Evolutionary conservation across 805 yeast genomes (phyloP).

Genomic region (Candida palmyrensis): DNA sequence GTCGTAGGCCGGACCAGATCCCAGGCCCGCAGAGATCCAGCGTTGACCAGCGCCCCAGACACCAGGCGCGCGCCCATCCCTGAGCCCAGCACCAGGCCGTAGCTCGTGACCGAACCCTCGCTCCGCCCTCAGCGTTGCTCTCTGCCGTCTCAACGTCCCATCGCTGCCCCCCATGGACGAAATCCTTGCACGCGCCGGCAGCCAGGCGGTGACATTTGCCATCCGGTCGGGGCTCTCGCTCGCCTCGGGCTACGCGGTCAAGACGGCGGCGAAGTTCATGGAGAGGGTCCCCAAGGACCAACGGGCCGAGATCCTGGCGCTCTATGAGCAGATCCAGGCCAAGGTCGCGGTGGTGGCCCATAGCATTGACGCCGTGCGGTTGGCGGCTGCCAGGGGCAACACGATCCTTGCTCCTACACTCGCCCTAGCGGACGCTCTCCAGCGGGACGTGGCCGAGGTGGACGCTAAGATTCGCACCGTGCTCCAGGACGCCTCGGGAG

Average conservation of each 20-base stretch:
- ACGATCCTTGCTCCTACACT: constrained; percentile 52
- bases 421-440: constrained; percentile 49
- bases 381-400: constrained; percentile 59
- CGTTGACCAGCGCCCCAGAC: too few species aligned
- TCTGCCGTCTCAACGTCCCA: too few species aligned
- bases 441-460: constrained; percentile 53
- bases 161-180: constrained; percentile 45
- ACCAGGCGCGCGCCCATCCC: too few species aligned
- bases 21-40: too few species aligned
- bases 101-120: too few species aligned
- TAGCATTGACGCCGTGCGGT: constrained; percentile 62
- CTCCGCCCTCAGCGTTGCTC: too few species aligned
- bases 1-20: too few species aligned
- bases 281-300: constrained; percentile 53
- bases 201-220: constrained; percentile 77
- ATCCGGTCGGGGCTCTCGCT: constrained; percentile 69
- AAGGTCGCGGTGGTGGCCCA: constrained; percentile 58
- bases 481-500: constrained; percentile 21
- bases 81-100: too few species aligned
- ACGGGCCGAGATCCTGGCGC: constrained; percentile 35
- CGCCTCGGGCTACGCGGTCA: constrained; percentile 70
- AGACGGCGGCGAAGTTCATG: constrained; percentile 53
- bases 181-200: constrained; percentile 53
- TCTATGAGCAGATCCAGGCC: constrained; percentile 44
- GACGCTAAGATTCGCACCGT: constrained; percentile 43